Conservation (phyloP, 805 yeast species). For the Vanderwaltozyma tropicalis region DNA sequence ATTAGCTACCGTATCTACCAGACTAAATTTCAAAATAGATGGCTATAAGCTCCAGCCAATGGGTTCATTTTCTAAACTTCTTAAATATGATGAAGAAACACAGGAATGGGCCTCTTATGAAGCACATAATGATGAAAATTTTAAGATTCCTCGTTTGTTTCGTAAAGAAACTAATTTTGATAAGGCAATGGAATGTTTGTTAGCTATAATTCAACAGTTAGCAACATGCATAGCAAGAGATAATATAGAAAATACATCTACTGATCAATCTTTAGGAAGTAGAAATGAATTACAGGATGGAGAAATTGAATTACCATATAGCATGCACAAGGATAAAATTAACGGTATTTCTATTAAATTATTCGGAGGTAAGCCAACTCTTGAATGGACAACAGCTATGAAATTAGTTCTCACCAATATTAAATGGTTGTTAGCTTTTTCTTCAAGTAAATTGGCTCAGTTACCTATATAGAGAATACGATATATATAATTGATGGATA, state of each 20-base stretch:
- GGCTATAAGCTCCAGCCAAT: slow-evolving; percentile 64
- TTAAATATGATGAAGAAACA: slow-evolving; percentile 29
- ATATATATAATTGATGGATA: no score
- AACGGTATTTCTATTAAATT: slow-evolving; percentile 71
- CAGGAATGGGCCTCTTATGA: slow-evolving; percentile 38
- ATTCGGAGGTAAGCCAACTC: slow-evolving; percentile 49
- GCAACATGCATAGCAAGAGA: slow-evolving; percentile 12
- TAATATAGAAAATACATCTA: not conserved
- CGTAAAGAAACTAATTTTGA: slow-evolving; percentile 66
- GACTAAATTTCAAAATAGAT: slow-evolving; percentile 43
- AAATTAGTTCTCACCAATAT: slow-evolving; percentile 67
- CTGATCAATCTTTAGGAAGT: no score
- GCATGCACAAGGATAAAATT: slow-evolving; percentile 57
- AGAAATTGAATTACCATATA: slow-evolving; percentile 56
- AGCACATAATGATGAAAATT: slow-evolving; percentile 63
- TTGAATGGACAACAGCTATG: slow-evolving; percentile 87
- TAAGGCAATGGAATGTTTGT: slow-evolving; percentile 66
- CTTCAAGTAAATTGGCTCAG: slow-evolving; percentile 34
- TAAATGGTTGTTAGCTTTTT: slow-evolving; percentile 77
- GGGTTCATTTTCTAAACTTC: slow-evolving; percentile 76
- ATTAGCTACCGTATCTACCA: slow-evolving; percentile 50
- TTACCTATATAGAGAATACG: not conserved
- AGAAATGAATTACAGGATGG: not conserved
- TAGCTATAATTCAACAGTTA: slow-evolving; percentile 31
- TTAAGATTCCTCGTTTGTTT: slow-evolving; percentile 54